A percentile compares a stretch with the other conserved stretches of the same genome.
Conservation (phyloP, 2,329 filamentous ascomycete genomes). For the Massarina eburnea region DNA sequence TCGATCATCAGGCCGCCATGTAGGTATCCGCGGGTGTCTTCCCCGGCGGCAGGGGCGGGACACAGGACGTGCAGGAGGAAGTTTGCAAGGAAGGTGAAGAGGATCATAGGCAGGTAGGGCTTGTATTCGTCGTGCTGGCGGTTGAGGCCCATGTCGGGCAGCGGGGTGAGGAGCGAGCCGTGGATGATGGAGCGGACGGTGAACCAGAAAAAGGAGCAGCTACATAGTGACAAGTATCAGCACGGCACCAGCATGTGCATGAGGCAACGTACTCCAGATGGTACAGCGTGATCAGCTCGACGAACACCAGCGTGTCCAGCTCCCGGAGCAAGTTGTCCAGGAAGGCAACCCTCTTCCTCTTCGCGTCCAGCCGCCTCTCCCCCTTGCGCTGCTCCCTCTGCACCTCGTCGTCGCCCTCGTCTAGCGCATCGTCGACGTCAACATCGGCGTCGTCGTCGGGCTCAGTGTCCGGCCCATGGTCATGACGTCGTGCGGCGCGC, state of each 20-base stretch:
- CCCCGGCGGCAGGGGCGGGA: conserved; percentile 46
- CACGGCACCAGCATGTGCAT: background rate
- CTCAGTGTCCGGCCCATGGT: conserved; percentile 6
- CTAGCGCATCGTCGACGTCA: conserved; percentile 13
- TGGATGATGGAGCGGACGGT: conserved; percentile 58
- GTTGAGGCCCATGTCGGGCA: conserved; percentile 52
- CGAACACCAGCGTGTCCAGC: conserved; percentile 62
- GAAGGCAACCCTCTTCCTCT: conserved; percentile 38
- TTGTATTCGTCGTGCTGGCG: conserved; percentile 52
- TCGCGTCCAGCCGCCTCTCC: conserved; percentile 35
- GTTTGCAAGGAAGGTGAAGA: conserved; percentile 58
- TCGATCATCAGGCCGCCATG: conserved; percentile 66
- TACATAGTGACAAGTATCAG: conserved; percentile 33
- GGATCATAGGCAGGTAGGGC: conserved; percentile 57
- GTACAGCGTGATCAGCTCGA: conserved; percentile 63
- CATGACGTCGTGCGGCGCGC: conserved; percentile 26
- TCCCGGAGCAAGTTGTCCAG: conserved; percentile 60
- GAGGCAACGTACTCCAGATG: conserved; percentile 61
- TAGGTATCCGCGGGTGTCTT: conserved; percentile 56
- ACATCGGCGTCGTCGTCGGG: conserved; percentile 2
- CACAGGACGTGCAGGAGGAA: conserved; percentile 55
- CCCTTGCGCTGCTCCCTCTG: conserved; percentile 21
- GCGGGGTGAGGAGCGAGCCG: conserved; percentile 61
- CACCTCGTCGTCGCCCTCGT: conserved; percentile 15
- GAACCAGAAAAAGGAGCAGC: conserved; percentile 62